Evolutionary conservation across 2,329 filamentous ascomycete species (phyloP).

Genomic region (Fusarium phyllophilum): DNA sequence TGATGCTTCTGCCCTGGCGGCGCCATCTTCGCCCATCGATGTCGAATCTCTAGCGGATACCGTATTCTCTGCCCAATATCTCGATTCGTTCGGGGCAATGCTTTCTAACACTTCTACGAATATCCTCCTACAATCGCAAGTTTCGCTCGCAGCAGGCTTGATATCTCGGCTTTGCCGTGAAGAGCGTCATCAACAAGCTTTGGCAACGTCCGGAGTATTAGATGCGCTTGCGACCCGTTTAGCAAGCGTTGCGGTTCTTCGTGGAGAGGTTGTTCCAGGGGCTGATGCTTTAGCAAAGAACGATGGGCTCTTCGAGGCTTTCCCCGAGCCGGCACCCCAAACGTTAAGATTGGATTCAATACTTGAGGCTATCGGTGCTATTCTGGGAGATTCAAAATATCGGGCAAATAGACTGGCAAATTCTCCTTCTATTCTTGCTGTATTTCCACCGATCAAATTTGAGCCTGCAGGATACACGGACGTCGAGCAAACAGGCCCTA

Average conservation of each 20-base stretch:
- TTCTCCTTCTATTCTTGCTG: slow-evolving; percentile 74
- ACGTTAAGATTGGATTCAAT: slow-evolving; percentile 72
- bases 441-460: slow-evolving; percentile 71
- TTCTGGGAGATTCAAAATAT: slow-evolving; percentile 82
- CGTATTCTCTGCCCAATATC: slow-evolving; percentile 71
- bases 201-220: slow-evolving; percentile 78
- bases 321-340: slow-evolving; percentile 70
- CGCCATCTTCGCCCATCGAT: slow-evolving; percentile 59
- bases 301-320: slow-evolving; percentile 64
- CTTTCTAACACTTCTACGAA: slow-evolving; percentile 67
- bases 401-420: slow-evolving; percentile 77
- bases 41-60: slow-evolving; percentile 66
- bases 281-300: slow-evolving; percentile 65
- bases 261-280: slow-evolving; percentile 75
- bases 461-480: slow-evolving; percentile 59
- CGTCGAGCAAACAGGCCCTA: slow-evolving; percentile 63
- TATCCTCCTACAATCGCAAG: slow-evolving; percentile 68
- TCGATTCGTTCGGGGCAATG: slow-evolving; percentile 72
- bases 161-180: slow-evolving; percentile 71
- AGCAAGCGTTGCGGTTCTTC: slow-evolving; percentile 73
- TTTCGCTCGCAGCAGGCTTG: slow-evolving; percentile 67
- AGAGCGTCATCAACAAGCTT: slow-evolving; percentile 74
- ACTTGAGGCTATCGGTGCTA: slow-evolving; percentile 78
- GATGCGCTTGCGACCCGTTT: slow-evolving; percentile 81
- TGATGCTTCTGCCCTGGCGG: slow-evolving; percentile 69